Evolutionary conservation across 75 land plant species (phyloP).

Genomic region (Pinus taeda): DNA sequence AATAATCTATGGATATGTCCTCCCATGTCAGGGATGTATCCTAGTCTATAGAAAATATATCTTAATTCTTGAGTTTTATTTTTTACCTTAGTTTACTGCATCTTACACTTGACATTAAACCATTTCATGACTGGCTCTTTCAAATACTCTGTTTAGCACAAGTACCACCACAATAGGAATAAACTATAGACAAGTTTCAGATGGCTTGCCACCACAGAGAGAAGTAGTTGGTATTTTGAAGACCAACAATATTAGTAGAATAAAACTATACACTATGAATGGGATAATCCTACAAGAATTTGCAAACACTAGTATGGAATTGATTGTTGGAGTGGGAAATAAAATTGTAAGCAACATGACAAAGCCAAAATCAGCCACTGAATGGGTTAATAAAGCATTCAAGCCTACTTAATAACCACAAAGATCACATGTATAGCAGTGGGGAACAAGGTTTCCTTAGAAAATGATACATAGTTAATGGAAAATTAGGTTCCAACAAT

Average conservation of each 20-base stretch:
- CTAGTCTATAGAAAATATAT: not conserved
- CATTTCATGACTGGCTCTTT: not conserved
- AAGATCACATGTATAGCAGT: too few species aligned
- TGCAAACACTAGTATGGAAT: slow-evolving; percentile 52
- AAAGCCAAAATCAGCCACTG: slow-evolving; percentile 23
- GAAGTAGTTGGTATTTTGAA: slow-evolving; percentile 46
- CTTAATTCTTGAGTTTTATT: not conserved
- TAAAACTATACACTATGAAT: slow-evolving; percentile 67
- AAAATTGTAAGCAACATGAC: slow-evolving; percentile 38
- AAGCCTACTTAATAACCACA: too few species aligned
- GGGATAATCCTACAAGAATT: slow-evolving; percentile 49
- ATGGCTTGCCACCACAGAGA: slow-evolving; percentile 60
- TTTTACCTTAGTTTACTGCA: not conserved
- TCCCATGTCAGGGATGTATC: not conserved
- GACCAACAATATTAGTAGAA: slow-evolving; percentile 28
- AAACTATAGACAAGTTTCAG: slow-evolving; percentile 76
- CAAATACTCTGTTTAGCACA: not conserved
- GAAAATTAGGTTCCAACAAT: slow-evolving; percentile 59
- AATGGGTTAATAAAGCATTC: slow-evolving; percentile 38
- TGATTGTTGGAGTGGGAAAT: slow-evolving; percentile 56
- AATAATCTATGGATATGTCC: too few species aligned
- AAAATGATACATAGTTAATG: slow-evolving; percentile 28
- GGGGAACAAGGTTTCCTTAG: slow-evolving; percentile 44
- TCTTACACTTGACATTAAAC: not conserved
- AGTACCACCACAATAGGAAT: slow-evolving; percentile 33